Conservation (phyloP, 108 stramenopile species). For the Nitzschia sp. region DNA sequence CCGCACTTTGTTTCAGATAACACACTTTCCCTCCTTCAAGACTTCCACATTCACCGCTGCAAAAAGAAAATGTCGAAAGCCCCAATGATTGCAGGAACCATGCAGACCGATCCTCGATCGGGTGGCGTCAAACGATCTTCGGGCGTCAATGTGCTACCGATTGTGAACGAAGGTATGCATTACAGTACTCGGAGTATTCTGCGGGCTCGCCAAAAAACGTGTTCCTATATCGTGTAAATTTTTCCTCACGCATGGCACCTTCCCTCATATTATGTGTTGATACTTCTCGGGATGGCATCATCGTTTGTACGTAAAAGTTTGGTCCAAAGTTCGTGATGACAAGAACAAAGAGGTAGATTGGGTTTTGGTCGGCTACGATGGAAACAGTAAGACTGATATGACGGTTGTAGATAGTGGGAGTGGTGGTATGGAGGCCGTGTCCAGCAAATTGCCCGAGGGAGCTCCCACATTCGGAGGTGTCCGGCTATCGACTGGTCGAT, state of each 20-base stretch:
- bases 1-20: no score
- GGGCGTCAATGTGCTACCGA: constrained; percentile 74
- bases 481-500: constrained; percentile 61
- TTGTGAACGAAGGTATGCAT: constrained; percentile 47
- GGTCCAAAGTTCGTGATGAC: constrained; percentile 74
- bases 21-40: no score
- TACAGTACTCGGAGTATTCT: neutral
- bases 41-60: no score
- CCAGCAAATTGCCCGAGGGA: constrained; percentile 41
- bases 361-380: constrained; percentile 75
- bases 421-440: constrained; percentile 66
- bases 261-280: neutral
- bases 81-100: constrained; percentile 58
- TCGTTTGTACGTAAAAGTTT: no score
- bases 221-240: neutral
- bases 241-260: neutral
- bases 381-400: constrained; percentile 75
- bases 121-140: constrained; percentile 59
- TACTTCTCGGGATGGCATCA: no score
- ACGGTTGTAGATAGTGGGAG: constrained; percentile 60
- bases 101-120: constrained; percentile 80
- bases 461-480: constrained; percentile 69
- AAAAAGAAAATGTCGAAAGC: constrained; percentile 33
- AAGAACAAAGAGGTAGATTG: constrained; percentile 63
- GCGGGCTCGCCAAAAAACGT: no score